These are phyloP conservation scores for Erigeron canadensis DNA, from an alignment of 129 eudicot genomes.

Conservation along the genomic window DNA sequence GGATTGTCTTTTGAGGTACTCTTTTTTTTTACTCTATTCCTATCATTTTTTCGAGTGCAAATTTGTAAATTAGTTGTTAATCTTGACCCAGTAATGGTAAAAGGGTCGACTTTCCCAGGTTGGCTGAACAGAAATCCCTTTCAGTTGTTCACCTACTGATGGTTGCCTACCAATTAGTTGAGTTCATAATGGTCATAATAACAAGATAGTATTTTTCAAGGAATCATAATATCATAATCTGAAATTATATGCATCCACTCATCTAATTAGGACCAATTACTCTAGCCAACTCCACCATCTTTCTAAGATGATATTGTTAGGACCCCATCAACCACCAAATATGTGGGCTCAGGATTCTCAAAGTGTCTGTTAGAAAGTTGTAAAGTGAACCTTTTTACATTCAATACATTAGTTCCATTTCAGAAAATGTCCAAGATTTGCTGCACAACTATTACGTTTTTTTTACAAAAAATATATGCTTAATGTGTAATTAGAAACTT, in stretches of 20 bases:
- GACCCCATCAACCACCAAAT: conserved; percentile 32
- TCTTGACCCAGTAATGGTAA: conserved; percentile 10
- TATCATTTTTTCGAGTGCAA: not conserved
- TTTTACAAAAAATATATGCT: not conserved
- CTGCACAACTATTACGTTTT: not conserved
- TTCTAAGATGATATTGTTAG: conserved; percentile 30
- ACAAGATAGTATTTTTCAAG: conserved; percentile 27
- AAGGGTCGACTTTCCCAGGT: too few species aligned
- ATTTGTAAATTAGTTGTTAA: not conserved
- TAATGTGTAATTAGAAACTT: not conserved
- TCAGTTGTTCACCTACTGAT: conserved; percentile 2
- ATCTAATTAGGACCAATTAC: conserved; percentile 11
- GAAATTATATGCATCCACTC: conserved; percentile 31
- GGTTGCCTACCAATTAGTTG: conserved; percentile 10
- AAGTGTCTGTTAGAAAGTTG: conserved; percentile 24
- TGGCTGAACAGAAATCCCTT: too few species aligned
- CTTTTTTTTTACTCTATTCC: not conserved
- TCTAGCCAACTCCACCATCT: conserved; percentile 25
- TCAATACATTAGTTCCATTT: conserved; percentile 13
- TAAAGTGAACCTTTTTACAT: conserved; percentile 13
- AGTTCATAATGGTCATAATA: conserved; percentile 23
- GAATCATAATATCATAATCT: conserved; percentile 30
- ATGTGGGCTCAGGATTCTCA: conserved; percentile 28
- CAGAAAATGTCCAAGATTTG: conserved; percentile 7
- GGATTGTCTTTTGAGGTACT: conserved; percentile 40